These are phyloP conservation scores for Chlamydomonas asymmetrica DNA, from an alignment of 139 green algal genomes.

Conservation along the genomic window DNA sequence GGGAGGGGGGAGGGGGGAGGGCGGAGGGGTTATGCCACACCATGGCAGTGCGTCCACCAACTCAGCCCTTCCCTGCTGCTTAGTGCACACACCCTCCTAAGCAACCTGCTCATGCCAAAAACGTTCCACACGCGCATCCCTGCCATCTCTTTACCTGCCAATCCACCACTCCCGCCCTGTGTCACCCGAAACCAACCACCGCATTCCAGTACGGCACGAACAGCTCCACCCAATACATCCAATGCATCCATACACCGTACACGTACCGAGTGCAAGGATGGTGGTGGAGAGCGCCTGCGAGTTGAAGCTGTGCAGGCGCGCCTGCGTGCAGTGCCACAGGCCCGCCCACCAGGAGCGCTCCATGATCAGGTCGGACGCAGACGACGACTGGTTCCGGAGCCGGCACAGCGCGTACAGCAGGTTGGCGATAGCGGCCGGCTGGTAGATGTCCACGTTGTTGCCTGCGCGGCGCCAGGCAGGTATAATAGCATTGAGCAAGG, in stretches of 20 bases:
- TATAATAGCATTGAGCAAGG: too few species aligned
- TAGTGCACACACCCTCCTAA: too few species aligned
- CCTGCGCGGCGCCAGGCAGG: too few species aligned
- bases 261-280: conserved; percentile 5
- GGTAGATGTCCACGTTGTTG: conserved; percentile 26
- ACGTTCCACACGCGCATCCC: background rate
- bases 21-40: background rate
- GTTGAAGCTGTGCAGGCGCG: conserved; percentile 4
- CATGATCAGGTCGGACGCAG: background rate
- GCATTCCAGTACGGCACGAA: too few species aligned
- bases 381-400: background rate
- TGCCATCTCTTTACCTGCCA: background rate
- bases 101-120: too few species aligned
- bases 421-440: conserved; percentile 15
- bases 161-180: background rate
- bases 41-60: background rate
- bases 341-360: conserved; percentile 27
- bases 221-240: too few species aligned
- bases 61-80: background rate
- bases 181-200: background rate
- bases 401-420: conserved; percentile 13
- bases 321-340: conserved; percentile 8
- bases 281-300: conserved; percentile 16
- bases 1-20: background rate
- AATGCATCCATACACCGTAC: background rate